These are phyloP conservation scores for Fagus crenata DNA, from an alignment of 306 rosid genomes.

Conservation along the genomic window DNA sequence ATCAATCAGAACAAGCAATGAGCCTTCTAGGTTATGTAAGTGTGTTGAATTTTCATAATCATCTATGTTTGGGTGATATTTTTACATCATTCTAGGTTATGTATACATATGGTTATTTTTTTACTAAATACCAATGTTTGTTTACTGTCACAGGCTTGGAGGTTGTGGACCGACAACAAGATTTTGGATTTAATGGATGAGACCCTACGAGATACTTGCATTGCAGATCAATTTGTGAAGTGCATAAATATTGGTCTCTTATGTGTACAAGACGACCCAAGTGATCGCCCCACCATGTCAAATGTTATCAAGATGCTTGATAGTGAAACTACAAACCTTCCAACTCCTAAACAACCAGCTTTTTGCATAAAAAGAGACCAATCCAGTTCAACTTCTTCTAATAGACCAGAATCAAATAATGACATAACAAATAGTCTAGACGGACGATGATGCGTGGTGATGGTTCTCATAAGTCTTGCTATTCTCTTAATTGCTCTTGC, in stretches of 20 bases:
- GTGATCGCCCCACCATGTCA: constrained; percentile 48
- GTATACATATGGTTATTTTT: no score
- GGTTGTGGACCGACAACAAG: constrained; percentile 43
- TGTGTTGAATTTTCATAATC: not conserved
- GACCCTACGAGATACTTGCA: constrained; percentile 29
- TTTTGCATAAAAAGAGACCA: constrained; percentile 27
- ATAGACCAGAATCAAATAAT: constrained; percentile 25
- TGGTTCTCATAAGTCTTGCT: no score
- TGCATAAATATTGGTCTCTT: constrained; percentile 43
- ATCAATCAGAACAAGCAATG: constrained; percentile 29
- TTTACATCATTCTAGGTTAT: no score
- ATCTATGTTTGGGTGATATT: no score
- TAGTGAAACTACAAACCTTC: constrained; percentile 30
- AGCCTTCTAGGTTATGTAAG: constrained; percentile 56
- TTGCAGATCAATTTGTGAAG: constrained; percentile 30
- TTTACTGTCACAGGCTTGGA: constrained; percentile 43
- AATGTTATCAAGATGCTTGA: constrained; percentile 44
- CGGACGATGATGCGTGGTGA: constrained; percentile 34
- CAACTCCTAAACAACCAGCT: constrained; percentile 45
- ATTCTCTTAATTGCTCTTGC: no score
- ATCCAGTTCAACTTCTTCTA: constrained; percentile 35
- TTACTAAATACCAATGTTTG: not conserved
- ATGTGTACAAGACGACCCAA: constrained; percentile 53
- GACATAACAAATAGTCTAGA: constrained; percentile 19
- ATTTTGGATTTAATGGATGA: constrained; percentile 43